Evolutionary conservation across 2,329 filamentous ascomycete species (phyloP).

Genomic region (Penicillium psychrosexuale): DNA sequence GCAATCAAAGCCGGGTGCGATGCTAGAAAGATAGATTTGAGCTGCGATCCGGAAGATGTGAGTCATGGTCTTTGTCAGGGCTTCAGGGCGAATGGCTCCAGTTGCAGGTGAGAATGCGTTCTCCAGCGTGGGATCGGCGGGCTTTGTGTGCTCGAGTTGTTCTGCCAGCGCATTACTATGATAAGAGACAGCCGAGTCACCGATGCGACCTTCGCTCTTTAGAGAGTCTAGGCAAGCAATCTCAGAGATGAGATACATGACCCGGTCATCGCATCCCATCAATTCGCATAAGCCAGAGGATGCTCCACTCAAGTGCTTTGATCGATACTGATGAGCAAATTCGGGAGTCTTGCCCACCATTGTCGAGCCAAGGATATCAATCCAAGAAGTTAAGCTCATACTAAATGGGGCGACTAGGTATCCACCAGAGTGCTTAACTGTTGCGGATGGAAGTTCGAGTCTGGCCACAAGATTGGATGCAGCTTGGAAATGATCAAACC

Average conservation of each 20-base stretch:
- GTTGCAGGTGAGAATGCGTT: slow-evolving; percentile 55
- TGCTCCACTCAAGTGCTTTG: slow-evolving; percentile 71
- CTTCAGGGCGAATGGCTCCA: slow-evolving; percentile 74
- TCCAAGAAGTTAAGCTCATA: slow-evolving; percentile 87
- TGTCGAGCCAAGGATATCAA: slow-evolving; percentile 91
- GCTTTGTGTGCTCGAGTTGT: slow-evolving; percentile 79
- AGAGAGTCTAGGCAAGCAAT: slow-evolving; percentile 93
- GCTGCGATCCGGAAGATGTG: slow-evolving; percentile 87
- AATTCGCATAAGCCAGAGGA: slow-evolving; percentile 79
- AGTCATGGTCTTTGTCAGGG: slow-evolving; percentile 85
- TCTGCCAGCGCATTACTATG: slow-evolving; percentile 50
- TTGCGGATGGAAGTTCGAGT: slow-evolving; percentile 44
- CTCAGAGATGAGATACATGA: slow-evolving; percentile 98
- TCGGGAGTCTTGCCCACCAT: slow-evolving; percentile 82
- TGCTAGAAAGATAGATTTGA: slow-evolving; percentile 92
- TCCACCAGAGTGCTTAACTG: slow-evolving; percentile 39
- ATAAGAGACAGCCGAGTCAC: slow-evolving; percentile 82
- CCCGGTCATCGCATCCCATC: slow-evolving; percentile 94
- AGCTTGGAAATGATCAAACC: slow-evolving; percentile 96
- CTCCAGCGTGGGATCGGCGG: slow-evolving; percentile 60
- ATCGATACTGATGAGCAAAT: slow-evolving; percentile 92
- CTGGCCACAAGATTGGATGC: slow-evolving; percentile 80
- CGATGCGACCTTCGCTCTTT: slow-evolving; percentile 72
- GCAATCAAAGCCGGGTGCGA: slow-evolving; percentile 83
- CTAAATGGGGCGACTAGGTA: slow-evolving; percentile 74